Evolutionary conservation across 257 asterid genomes (phyloP).

Genomic region (Ligustrum vulgare): DNA sequence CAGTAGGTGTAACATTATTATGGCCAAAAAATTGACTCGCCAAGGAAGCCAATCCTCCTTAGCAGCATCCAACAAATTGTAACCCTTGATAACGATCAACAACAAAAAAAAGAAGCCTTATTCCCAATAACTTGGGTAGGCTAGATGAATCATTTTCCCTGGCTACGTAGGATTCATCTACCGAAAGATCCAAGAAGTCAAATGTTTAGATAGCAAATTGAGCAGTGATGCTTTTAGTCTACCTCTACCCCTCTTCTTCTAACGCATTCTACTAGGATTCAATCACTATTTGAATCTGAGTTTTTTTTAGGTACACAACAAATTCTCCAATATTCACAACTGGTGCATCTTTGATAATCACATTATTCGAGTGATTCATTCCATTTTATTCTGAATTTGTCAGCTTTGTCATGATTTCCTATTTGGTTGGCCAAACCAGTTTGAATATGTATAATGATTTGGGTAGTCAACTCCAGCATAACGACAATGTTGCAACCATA

Average conservation of each 20-base stretch:
- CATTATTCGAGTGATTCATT: background rate
- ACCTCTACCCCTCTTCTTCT: background rate
- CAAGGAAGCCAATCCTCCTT: background rate
- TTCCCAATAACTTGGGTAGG: background rate
- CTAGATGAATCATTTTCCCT: background rate
- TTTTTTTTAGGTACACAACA: background rate
- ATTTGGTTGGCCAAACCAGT: background rate
- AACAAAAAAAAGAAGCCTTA: background rate
- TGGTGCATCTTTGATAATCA: background rate
- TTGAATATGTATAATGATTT: background rate
- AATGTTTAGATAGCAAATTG: background rate
- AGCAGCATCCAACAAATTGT: background rate
- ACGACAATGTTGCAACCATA: background rate
- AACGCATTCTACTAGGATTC: background rate
- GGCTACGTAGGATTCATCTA: background rate
- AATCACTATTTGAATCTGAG: background rate
- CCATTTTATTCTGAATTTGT: background rate
- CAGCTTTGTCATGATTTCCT: background rate
- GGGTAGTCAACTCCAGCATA: background rate
- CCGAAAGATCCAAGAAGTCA: background rate
- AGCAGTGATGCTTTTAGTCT: background rate
- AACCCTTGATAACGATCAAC: background rate
- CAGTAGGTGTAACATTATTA: background rate
- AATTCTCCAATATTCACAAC: background rate
- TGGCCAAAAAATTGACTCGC: background rate